Percentiles rank a stretch among this genome's conserved stretches.
Conservation (phyloP, 2,329 filamentous ascomycete species). For the Fusarium temperatum region DNA sequence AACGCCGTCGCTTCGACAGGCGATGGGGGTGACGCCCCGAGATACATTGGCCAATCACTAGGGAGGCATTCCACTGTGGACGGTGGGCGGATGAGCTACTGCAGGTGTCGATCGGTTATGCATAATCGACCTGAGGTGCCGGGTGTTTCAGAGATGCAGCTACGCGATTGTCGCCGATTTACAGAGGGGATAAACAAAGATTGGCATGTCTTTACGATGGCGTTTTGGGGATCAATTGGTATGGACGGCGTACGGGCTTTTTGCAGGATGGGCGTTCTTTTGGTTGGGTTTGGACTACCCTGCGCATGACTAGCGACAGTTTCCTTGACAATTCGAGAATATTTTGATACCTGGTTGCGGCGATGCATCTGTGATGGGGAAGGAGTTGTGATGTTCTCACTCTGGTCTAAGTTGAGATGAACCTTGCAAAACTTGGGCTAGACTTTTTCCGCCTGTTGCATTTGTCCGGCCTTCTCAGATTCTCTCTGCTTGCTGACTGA, state of each 20-base stretch:
- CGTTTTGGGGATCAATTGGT: background rate
- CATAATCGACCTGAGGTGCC: background rate
- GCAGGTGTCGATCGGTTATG: slow-evolving; percentile 25
- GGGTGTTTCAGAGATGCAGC: slow-evolving; percentile 11
- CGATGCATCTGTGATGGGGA: background rate
- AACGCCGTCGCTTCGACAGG: slow-evolving; percentile 38
- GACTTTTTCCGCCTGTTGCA: background rate
- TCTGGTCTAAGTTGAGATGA: background rate
- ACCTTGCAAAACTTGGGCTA: background rate
- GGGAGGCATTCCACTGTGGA: background rate
- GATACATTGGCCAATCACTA: slow-evolving; percentile 32
- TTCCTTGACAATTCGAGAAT: slow-evolving; percentile 1
- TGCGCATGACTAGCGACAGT: slow-evolving; percentile 17
- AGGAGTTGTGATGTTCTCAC: too few relatives aligned
- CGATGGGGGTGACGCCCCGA: slow-evolving; percentile 31
- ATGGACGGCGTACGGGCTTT: slow-evolving; percentile 12
- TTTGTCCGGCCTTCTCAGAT: rapidly evolving
- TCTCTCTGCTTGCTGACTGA: background rate
- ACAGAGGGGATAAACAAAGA: background rate
- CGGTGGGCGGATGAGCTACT: slow-evolving; percentile 5
- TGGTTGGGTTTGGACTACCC: background rate
- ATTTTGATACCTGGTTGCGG: background rate
- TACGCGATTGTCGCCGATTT: background rate
- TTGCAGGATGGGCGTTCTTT: slow-evolving; percentile 13
- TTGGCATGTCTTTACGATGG: slow-evolving; percentile 17